Base-by-base conservation (phyloP, 2,329 filamentous ascomycete species). In the Pseudonectria foliicola region DNA sequence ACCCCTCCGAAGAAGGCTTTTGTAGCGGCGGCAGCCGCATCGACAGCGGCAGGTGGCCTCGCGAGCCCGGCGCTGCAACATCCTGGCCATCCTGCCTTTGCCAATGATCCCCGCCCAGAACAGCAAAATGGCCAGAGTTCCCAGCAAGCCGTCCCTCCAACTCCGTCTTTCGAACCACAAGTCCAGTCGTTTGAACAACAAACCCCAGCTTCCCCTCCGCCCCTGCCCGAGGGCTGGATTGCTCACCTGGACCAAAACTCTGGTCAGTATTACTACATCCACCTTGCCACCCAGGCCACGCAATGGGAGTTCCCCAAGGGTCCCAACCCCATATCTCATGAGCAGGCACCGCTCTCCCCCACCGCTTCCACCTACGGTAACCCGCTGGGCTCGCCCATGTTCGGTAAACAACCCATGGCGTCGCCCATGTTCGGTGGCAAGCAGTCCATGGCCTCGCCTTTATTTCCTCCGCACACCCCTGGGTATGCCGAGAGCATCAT, bases 301-400 rank as follows among this genome's bases (percentile, higher is more conserved):
- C 92, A 98, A 57, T 98, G 92, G 92, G 92, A 98, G 54, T 96
- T 96, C 48, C 92, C 92, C 18, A 96, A 95, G 63, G 90, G 90
- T 0, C 89, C 89, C 1, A 95, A 87, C 15, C 90, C 90, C 1
- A 71, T 95, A 35, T 85, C 86, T 43, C 75, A 94, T 44, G 88
- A 93, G 40, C 75, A 84, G 11, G 71, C 79, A 12, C 90, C 90
- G 0, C 65, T 95, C 37, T 95, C 90, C 6, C 90, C 90, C 0
- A 82, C 82, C 1, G 77, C 78, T 6, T 86, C 80, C 32, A 82
- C 81, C 0, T 88, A 86, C 49, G 82, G 81, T 40, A 85, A 87
- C 52, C 80, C 82, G 4, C 60, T 88, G 18, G 72, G 67, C 4
- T 87, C 84, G 2, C 83, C 84, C 1, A 74, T 81, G 40, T 69